Evolutionary conservation across 2,329 filamentous ascomycete genomes (phyloP), one percentile per base, ranked within the genome.

Genomic region (Claviceps maximensis): DNA sequence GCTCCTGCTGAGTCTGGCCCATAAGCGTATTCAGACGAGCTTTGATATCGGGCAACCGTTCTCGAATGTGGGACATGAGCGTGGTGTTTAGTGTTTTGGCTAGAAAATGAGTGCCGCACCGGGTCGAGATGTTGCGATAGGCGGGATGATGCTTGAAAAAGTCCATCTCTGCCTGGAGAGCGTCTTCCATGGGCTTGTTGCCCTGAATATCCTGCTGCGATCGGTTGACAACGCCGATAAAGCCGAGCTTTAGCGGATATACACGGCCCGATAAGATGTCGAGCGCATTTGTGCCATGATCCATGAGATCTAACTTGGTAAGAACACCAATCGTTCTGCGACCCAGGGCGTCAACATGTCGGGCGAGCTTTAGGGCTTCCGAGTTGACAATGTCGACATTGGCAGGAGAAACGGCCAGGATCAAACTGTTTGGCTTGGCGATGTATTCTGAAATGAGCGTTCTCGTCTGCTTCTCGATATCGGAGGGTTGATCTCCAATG

Each of bases 341-440:
- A 58, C 93, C 93, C 69, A 95, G 84, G 2, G 93, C 86, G 69
- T 98, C 93, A 52, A 98, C 93, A 81, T 98, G 89, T 51, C 93
- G 85, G 55, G 93, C 93, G 56, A 98, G 84, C 71, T 98, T 98
- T 61, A 98, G 74, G 8, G 93, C 90, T 69, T 98, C 93, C 8
- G 93, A 98, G 70, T 98, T 98, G 67, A 97, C 93, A 62, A 98
- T 84, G 66, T 98, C 93, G 63, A 97, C 91, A 64, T 98, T 98
- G 51, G 93, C 93, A 19, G 93, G 91, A 13, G 93, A 97, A 25
- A 98, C 93, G 33, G 93, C 93, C 51, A 98, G 80, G 58, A 98
- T 84, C 64, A 98, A 95, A 71, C 91, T 96, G 77, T 98, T 98
- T 15, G 93, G 91, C 73, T 98, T 98, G 54, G 90, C 90, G 64